These are phyloP conservation scores for Flaveria sonorensis DNA, from an alignment of 129 eudicot species.

Conservation along the genomic window DNA sequence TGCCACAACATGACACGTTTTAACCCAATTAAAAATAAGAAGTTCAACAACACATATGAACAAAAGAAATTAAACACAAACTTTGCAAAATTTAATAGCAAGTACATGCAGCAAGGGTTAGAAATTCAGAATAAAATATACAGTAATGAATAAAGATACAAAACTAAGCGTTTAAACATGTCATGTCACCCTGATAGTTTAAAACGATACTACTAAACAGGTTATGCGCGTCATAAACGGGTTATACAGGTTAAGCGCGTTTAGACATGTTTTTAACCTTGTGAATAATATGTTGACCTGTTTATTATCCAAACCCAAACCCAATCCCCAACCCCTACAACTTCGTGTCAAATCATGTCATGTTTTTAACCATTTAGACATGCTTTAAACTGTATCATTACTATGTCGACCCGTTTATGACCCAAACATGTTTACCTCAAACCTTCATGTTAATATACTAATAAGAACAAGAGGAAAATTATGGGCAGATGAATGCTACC, in stretches of 20 bases:
- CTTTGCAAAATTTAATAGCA: not conserved
- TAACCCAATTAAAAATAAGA: no score
- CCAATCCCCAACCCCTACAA: no score
- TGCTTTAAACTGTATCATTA: not conserved
- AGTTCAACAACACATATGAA: no score
- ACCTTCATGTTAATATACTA: not conserved
- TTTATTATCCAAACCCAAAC: not conserved
- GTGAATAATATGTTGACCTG: no score
- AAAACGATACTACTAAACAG: not conserved
- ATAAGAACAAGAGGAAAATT: not conserved
- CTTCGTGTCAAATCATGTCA: no score
- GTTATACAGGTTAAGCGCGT: not conserved
- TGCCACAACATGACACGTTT: no score
- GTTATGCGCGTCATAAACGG: not conserved
- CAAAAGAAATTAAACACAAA: no score
- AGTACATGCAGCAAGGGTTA: not conserved
- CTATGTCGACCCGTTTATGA: not conserved
- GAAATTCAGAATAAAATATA: not conserved
- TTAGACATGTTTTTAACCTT: not conserved
- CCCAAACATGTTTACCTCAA: not conserved
- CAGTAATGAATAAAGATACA: not conserved
- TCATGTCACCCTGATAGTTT: not conserved
- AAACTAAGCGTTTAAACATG: not conserved
- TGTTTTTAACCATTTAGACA: not conserved
- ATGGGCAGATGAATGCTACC: constrained; percentile 34